These are phyloP conservation scores for Neoboletus subvelutipes DNA, from an alignment of 768 basidiomycete species.

Conservation along the genomic window DNA sequence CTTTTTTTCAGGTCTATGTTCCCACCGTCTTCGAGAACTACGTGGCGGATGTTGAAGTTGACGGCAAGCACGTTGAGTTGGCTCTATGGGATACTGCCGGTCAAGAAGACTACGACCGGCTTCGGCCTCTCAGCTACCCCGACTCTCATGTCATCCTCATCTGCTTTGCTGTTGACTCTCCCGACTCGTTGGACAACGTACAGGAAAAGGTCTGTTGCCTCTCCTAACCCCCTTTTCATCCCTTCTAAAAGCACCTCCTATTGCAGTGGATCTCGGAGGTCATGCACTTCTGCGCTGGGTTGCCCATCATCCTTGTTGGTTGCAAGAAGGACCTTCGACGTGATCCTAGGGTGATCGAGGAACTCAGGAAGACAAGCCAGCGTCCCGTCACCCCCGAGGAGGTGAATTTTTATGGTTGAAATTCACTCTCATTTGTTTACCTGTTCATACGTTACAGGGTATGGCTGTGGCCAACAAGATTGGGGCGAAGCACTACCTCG, in stretches of 20 bases:
- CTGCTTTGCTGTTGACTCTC: constrained; percentile 97
- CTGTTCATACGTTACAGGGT: constrained; percentile 52
- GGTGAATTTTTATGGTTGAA: constrained; percentile 42
- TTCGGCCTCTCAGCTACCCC: constrained; percentile 95
- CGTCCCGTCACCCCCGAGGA: constrained; percentile 93
- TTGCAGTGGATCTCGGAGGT: constrained; percentile 97
- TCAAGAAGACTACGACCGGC: constrained; percentile 98
- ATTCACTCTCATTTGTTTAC: not conserved
- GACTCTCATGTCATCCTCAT: constrained; percentile 99
- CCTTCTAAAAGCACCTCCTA: constrained; percentile 6
- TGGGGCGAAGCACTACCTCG: constrained; percentile 92
- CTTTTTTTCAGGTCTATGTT: constrained; percentile 79
- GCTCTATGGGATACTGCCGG: constrained; percentile 99
- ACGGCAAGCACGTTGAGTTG: constrained; percentile 97
- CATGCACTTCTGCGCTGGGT: constrained; percentile 92
- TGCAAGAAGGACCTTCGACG: constrained; percentile 99
- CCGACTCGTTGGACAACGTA: constrained; percentile 98
- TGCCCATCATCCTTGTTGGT: constrained; percentile 96
- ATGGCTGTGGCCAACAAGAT: constrained; percentile 96
- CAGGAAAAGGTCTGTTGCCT: constrained; percentile 87
- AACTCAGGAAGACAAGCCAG: constrained; percentile 92
- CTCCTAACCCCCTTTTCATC: constrained; percentile 3
- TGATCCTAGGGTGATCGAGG: constrained; percentile 90
- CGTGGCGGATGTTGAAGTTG: constrained; percentile 97
- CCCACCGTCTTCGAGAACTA: constrained; percentile 99